Conservation (phyloP, 208 protist species). For the Phytomonas sp. region DNA sequence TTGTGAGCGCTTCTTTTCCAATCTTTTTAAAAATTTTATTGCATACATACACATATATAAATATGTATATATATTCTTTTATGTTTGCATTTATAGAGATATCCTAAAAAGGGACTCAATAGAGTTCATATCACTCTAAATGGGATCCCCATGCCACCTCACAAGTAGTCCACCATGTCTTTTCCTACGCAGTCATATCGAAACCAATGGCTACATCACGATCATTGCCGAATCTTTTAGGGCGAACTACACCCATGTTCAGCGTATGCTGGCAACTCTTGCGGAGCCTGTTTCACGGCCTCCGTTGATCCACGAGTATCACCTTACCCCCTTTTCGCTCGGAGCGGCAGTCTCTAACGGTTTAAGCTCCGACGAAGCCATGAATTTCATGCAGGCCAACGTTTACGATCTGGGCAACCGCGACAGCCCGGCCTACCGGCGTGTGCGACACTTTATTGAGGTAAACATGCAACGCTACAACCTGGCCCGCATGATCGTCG, state of each 20-base stretch:
- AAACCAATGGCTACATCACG: constrained; percentile 36
- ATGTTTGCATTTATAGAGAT: neutral
- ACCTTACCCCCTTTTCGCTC: constrained; percentile 95
- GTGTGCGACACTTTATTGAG: constrained; percentile 49
- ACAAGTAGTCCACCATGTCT: constrained; percentile 29
- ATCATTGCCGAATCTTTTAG: constrained; percentile 76
- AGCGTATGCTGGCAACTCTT: constrained; percentile 51
- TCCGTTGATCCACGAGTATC: constrained; percentile 95
- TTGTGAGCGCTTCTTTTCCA: neutral
- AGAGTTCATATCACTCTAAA: constrained; percentile 1
- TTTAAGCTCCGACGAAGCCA: constrained; percentile 80
- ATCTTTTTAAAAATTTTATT: neutral
- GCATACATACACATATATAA: constrained; percentile 6
- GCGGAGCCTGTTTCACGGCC: constrained; percentile 94
- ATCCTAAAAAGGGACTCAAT: constrained; percentile 6
- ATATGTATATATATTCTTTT: constrained; percentile 1
- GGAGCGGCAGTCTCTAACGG: constrained; percentile 95
- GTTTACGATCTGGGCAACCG: constrained; percentile 55
- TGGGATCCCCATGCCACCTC: neutral
- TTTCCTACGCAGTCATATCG: constrained; percentile 50
- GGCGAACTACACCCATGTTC: constrained; percentile 30
- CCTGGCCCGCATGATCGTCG: constrained; percentile 64
- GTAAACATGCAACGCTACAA: constrained; percentile 75
- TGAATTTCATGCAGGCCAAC: constrained; percentile 72
- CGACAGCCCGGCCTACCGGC: constrained; percentile 6